Conservation (phyloP, 306 rosid genomes). For the Cucurbita ficifolia region DNA sequence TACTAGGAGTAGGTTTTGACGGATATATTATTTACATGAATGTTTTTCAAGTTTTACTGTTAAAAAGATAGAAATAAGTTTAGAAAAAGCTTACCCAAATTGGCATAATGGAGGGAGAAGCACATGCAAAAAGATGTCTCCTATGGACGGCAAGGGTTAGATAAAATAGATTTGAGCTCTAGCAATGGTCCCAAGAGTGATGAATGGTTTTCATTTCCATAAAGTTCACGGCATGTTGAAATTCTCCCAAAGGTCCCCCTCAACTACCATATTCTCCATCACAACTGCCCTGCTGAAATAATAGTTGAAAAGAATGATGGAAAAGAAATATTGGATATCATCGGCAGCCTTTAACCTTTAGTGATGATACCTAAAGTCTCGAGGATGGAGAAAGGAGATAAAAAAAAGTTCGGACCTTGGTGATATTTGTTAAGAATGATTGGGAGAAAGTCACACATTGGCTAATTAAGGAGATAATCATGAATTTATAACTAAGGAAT, state of each 20-base stretch:
- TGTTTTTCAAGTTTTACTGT: neutral
- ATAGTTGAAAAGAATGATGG: neutral
- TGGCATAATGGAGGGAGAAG: neutral
- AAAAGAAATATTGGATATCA: neutral
- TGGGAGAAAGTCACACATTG: too few species aligned
- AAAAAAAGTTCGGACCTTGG: neutral
- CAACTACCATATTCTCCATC: conserved; percentile 1
- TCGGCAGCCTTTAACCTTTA: neutral
- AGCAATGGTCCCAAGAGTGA: conserved; percentile 1
- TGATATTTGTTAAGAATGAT: too few species aligned
- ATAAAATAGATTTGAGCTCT: neutral
- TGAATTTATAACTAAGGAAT: too few species aligned
- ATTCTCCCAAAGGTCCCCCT: neutral
- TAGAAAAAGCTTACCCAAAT: neutral
- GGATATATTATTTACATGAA: neutral
- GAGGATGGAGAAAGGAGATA: neutral
- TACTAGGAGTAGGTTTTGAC: rapidly evolving
- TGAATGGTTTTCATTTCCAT: conserved; percentile 1
- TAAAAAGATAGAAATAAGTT: neutral
- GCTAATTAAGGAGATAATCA: too few species aligned
- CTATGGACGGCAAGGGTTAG: neutral
- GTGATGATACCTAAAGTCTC: neutral
- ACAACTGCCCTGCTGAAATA: neutral
- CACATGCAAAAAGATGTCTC: conserved; percentile 3
- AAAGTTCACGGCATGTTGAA: neutral